phyloP scores from a whole-genome alignment of 208 protist species.

The Strigomonas culicis region DNA sequence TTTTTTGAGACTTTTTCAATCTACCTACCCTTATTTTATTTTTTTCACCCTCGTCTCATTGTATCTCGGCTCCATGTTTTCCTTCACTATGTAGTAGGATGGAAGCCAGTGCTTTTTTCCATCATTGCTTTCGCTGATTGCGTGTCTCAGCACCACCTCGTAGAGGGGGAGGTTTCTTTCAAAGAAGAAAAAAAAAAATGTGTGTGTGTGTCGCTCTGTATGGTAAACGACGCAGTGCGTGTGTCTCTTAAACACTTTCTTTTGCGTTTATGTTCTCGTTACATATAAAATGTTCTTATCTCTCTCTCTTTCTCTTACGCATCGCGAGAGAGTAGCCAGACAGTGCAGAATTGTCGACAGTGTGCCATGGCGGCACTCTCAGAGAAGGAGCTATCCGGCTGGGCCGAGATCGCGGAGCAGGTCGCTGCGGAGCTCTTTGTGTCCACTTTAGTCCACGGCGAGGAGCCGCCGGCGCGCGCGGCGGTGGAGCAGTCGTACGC shows the following conservation, averaged over 20 bases:
- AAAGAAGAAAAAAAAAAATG: neutral
- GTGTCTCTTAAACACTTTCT: neutral
- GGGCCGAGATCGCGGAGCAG: slow-evolving; percentile 25
- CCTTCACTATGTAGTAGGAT: slow-evolving; percentile 3
- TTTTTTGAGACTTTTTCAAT: too few relatives aligned
- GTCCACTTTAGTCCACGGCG: slow-evolving; percentile 16
- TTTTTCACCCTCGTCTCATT: slow-evolving; percentile 8
- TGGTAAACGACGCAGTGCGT: neutral
- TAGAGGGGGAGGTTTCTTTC: neutral
- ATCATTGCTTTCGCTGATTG: neutral
- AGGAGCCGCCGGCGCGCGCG: slow-evolving; percentile 27
- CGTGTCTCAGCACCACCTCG: neutral
- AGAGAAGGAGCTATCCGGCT: slow-evolving; percentile 30
- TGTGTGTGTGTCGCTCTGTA: neutral
- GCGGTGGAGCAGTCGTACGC: slow-evolving; percentile 11
- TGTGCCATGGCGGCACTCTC: neutral
- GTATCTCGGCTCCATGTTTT: neutral
- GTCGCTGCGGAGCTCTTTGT: slow-evolving; percentile 22
- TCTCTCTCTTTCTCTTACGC: neutral
- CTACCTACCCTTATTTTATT: neutral
- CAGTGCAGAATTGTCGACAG: too few relatives aligned
- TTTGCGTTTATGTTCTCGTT: neutral
- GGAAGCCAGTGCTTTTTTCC: neutral
- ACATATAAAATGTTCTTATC: neutral
- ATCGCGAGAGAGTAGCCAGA: neutral